Base-by-base conservation (phyloP, 2,329 filamentous ascomycete genomes). In the Trichoderma afroharzianum region DNA sequence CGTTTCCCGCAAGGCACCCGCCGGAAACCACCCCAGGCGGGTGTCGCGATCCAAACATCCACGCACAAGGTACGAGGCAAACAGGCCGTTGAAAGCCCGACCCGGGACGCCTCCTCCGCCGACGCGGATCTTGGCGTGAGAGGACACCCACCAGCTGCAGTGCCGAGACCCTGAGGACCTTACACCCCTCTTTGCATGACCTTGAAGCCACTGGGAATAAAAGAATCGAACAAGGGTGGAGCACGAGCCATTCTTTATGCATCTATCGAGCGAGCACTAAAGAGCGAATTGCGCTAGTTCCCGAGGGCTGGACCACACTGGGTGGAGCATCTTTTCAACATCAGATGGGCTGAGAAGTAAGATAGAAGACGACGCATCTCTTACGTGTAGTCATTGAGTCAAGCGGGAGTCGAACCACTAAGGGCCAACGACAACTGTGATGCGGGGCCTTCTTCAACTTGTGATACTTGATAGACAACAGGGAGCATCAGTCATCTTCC, bases 241-340 rank as follows among this genome's bases (percentile, higher is more conserved):
- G 58, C 21, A 57, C 12, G 18, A 21, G 28, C 70, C 70, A 50
- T 64, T 50, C 63, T 53, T 58, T 64, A 80, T 80, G 79, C 76
- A 78, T 75, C 57, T 79, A 80, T 72, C 72, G 77, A 77, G 75
- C 75, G 63, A 32, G 73, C 69, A 72, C 75, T 76, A 76, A 74
- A 70, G 9, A 36, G 73, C 73, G 73, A 70, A 70, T 59, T 75
- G 73, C 75, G 63, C 74, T 80, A 80, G 79, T 72, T 79, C 79
- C 79, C 78, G 79, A 36, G 21, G 14, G 6, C n/a, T 66, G 63
- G 72, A 71, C 71, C 74, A 55, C 71, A 71, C 72, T 72, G 71
- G 75, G 74, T 72, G 75, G 76, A 75, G 73, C 71, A 67, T 66
- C 67, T 36, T 74, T 77, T 75, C 57, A 74, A 76, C 78, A 76